These are phyloP conservation scores for Zygosaccharomyces sapae DNA, from an alignment of 1,139 yeast genomes.

Conservation along the genomic window DNA sequence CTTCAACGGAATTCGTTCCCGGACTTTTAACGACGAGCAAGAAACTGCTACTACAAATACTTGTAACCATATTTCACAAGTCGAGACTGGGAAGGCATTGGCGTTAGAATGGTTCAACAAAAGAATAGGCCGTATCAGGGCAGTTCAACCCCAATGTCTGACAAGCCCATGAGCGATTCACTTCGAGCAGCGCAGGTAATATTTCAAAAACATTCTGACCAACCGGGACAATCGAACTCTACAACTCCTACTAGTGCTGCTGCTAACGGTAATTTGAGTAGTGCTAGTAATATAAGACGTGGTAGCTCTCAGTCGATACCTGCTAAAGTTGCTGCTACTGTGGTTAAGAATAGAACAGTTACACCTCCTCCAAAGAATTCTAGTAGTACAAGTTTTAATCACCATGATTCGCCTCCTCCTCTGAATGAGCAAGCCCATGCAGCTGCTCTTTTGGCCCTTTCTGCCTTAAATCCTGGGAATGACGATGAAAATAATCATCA, in stretches of 20 bases:
- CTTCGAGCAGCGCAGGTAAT: constrained; percentile 22
- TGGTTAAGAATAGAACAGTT: background rate
- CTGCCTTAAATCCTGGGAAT: constrained; percentile 7
- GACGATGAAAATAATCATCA: constrained; percentile 7
- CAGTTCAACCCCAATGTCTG: constrained; percentile 10
- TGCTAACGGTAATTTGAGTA: background rate
- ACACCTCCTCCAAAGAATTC: constrained; percentile 2
- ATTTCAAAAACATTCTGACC: constrained; percentile 19
- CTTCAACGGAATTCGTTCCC: background rate
- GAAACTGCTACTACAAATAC: background rate
- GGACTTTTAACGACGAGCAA: background rate
- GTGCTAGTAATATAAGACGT: background rate
- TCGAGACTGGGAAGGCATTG: background rate
- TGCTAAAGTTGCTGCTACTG: constrained; percentile 2
- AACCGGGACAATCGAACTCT: background rate
- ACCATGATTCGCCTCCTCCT: background rate
- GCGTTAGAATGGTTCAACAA: constrained; percentile 7
- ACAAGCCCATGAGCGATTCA: constrained; percentile 17
- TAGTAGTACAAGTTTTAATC: background rate
- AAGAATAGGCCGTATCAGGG: constrained; percentile 14
- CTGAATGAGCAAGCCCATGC: constrained; percentile 9
- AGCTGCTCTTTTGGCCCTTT: constrained; percentile 15
- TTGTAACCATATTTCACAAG: background rate
- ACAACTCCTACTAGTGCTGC: constrained; percentile 6
- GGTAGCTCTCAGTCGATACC: background rate